Evolutionary conservation across 768 basidiomycete genomes (phyloP), one percentile per base, ranked within the genome.

Genomic region (Leccinum variicolor): DNA sequence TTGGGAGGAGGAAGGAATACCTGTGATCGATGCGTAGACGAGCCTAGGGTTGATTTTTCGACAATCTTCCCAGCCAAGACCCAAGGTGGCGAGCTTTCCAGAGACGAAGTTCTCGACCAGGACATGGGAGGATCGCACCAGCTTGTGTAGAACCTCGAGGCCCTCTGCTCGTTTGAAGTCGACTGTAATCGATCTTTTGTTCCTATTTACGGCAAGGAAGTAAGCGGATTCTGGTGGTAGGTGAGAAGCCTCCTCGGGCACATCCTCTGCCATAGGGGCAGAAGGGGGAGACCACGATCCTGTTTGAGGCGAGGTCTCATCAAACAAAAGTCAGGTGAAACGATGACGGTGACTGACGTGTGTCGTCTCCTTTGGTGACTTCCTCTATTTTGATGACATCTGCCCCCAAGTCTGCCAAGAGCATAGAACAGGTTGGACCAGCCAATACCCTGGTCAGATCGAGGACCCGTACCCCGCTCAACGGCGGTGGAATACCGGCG

Each of bases 311-410:
- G 47, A 61, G 54, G 53, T 54, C 39, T 51, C 58, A 56, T 60
- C 56, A 54, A 60, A 58, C 10, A 50, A 48, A 58, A 39, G 61
- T 52, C 53, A 54, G 25, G 52, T 43, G 56, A 55, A 50, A 50
- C 50, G 17, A 34, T 49, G 49, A 11, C 13, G 51, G 33, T 48
- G 52, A 76, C 80, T 68, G 74, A 84, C 93, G 83, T 31, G 95
- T 98, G 74, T 98, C 95, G 66, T 98, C 95, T 23, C 95, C 95
- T 57, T 79, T 81, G 46, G 79, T 77, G 53, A 83, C 77, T 68
- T 92, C 89, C 69, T 95, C 93, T 6, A 97, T 84, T 71, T 97
- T 98, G 71, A 97, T 83, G 28, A 98, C 93, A 68, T 98, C 93
- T 49, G 95, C 95, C 1, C 92, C 89, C 34, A 95, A 75, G 74